phyloP scores from a whole-genome alignment of 2,329 filamentous ascomycete genomes.

The Didymella lethalis region DNA sequence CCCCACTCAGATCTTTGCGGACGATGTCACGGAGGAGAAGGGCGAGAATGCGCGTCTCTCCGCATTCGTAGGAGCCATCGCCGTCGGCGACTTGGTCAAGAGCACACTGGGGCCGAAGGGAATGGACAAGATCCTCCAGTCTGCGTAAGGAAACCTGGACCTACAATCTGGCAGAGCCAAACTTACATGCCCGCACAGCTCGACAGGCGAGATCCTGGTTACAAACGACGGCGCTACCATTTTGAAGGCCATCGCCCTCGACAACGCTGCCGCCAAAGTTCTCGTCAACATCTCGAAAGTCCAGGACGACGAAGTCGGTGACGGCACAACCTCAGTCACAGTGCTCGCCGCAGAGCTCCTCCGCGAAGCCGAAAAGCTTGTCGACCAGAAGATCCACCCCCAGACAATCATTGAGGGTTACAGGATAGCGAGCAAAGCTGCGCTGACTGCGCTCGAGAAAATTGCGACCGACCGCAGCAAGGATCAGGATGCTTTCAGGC shows the following conservation, averaged over 20 bases:
- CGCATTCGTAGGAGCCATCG: conserved; percentile 98
- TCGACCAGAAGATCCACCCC: conserved; percentile 98
- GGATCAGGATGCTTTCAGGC: conserved; percentile 81
- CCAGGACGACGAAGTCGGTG: conserved; percentile 97
- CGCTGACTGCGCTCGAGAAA: conserved; percentile 82
- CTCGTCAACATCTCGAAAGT: conserved; percentile 99
- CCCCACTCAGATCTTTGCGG: conserved; percentile 97
- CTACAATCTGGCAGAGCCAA: conserved; percentile 19
- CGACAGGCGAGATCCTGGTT: conserved; percentile 96
- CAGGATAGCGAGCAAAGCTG: conserved; percentile 92
- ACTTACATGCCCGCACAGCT: conserved; percentile 62
- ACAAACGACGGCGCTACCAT: conserved; percentile 99
- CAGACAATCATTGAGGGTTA: conserved; percentile 99
- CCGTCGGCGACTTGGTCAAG: conserved; percentile 96
- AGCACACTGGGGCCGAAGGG: conserved; percentile 96
- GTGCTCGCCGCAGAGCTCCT: conserved; percentile 94
- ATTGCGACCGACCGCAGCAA: conserved; percentile 90
- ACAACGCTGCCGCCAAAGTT: conserved; percentile 98
- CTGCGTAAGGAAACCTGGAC: conserved; percentile 70
- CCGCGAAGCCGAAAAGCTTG: conserved; percentile 94
- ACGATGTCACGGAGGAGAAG: conserved; percentile 97
- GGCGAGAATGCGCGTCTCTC: conserved; percentile 98
- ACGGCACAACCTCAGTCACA: conserved; percentile 97
- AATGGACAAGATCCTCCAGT: conserved; percentile 98
- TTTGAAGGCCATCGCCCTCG: conserved; percentile 95